These are phyloP conservation scores for Dactylella cylindrospora DNA, from an alignment of 2,329 filamentous ascomycete species.

Conservation along the genomic window DNA sequence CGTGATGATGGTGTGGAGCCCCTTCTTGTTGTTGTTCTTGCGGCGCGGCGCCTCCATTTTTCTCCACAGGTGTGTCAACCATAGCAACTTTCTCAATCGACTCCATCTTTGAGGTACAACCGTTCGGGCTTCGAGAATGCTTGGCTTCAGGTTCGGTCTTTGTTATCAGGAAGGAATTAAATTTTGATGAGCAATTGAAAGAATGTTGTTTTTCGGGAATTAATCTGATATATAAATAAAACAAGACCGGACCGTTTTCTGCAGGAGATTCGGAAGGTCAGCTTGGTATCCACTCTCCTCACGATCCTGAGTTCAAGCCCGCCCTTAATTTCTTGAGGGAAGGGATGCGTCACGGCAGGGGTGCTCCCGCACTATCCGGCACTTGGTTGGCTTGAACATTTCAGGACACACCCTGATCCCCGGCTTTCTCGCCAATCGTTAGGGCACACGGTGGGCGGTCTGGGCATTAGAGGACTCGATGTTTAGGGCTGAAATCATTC, in stretches of 20 bases:
- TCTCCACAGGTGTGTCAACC: conserved; percentile 40
- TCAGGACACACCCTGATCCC: conserved; percentile 17
- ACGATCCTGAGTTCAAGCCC: conserved; percentile 6
- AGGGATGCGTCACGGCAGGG: conserved; percentile 11
- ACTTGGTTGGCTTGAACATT: conserved; percentile 38
- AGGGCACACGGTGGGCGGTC: conserved; percentile 10
- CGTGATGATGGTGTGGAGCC: no score
- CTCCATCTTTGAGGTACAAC: conserved; percentile 15
- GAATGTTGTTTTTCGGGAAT: not conserved
- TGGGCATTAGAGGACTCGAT: conserved; percentile 10
- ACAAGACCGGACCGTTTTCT: not conserved
- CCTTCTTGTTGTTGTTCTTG: not conserved
- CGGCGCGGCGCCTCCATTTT: not conserved
- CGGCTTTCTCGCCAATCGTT: conserved; percentile 37
- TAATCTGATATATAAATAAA: no score
- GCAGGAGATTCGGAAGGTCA: not conserved
- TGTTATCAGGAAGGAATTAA: no score
- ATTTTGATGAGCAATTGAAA: not conserved
- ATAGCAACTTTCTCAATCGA: conserved; percentile 42
- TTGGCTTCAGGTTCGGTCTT: not conserved
- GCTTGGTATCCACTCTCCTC: not conserved
- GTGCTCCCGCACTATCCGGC: conserved; percentile 21
- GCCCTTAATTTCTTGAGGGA: conserved; percentile 27
- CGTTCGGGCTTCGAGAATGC: no score
- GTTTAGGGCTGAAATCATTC: not conserved